phyloP scores from a whole-genome alignment of 169 alveolate genomes.

The Miamiensis avidus region DNA sequence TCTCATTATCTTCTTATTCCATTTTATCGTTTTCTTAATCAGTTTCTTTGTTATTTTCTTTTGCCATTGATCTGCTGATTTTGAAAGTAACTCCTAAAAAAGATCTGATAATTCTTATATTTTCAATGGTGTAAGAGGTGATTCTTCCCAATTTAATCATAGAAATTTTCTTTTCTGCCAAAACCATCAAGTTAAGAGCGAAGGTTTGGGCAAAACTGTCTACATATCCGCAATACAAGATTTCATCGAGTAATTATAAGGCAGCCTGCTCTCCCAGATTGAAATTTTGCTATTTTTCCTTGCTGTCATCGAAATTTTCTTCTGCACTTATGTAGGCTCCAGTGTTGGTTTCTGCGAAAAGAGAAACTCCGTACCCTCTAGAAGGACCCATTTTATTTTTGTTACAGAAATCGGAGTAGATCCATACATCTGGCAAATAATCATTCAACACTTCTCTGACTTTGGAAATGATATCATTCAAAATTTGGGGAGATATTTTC shows the following conservation, averaged over 20 bases:
- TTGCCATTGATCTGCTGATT: conserved; percentile 52
- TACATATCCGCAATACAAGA: conserved; percentile 62
- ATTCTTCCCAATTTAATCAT: conserved; percentile 70
- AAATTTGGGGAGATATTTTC: conserved; percentile 63
- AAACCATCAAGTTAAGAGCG: conserved; percentile 68
- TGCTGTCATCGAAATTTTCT: conserved; percentile 49
- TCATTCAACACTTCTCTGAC: conserved; percentile 75
- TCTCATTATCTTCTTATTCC: conserved; percentile 45
- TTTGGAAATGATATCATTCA: conserved; percentile 64
- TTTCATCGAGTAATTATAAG: conserved; percentile 68
- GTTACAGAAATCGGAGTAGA: conserved; percentile 71
- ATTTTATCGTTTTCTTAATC: conserved; percentile 48
- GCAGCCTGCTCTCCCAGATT: conserved; percentile 72
- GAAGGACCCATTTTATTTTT: conserved; percentile 54
- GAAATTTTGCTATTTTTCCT: conserved; percentile 30
- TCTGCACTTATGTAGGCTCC: conserved; percentile 69
- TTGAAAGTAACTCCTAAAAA: conserved; percentile 66
- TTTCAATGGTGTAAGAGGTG: conserved; percentile 62
- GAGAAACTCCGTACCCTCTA: conserved; percentile 74
- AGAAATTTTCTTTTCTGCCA: conserved; percentile 55
- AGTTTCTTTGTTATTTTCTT: conserved; percentile 53
- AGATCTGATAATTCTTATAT: conserved; percentile 58
- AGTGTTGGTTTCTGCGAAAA: conserved; percentile 75
- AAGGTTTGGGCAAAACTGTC: conserved; percentile 60
- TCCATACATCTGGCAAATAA: conserved; percentile 85